These are phyloP conservation scores for Lyophyllum decastes DNA, from an alignment of 768 basidiomycete species.

Conservation along the genomic window DNA sequence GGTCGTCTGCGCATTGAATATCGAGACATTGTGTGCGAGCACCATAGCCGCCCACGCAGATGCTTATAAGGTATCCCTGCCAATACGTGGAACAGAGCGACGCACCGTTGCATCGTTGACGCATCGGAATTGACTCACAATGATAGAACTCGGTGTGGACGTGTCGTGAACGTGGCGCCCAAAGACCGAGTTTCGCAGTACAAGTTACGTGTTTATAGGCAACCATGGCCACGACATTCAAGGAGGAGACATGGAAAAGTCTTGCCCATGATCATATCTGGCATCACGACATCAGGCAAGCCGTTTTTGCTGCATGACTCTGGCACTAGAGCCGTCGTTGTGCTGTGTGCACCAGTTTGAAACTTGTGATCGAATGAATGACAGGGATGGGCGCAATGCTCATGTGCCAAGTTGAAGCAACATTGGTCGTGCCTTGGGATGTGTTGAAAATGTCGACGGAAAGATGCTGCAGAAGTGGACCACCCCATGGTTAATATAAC, in stretches of 20 bases:
- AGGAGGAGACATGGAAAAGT: neutral
- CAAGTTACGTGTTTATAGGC: neutral
- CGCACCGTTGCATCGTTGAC: constrained; percentile 1
- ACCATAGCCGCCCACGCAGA: too few relatives aligned
- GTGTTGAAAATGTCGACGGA: too few relatives aligned
- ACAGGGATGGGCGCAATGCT: too few relatives aligned
- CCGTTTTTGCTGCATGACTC: too few relatives aligned
- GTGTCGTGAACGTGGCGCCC: constrained; percentile 8
- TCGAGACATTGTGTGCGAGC: constrained; percentile 7
- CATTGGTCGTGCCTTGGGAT: too few relatives aligned
- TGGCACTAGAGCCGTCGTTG: too few relatives aligned
- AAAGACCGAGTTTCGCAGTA: neutral
- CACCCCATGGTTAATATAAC: too few relatives aligned
- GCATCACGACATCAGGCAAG: neutral
- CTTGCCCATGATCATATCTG: neutral
- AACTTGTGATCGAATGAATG: too few relatives aligned
- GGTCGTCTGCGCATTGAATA: constrained; percentile 13
- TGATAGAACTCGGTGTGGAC: neutral
- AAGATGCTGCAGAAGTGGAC: too few relatives aligned
- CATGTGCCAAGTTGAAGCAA: too few relatives aligned
- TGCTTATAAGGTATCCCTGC: neutral
- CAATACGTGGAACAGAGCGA: neutral
- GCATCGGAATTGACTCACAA: neutral
- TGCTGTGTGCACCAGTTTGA: too few relatives aligned
- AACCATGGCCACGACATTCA: neutral